Conservation (phyloP, 2,329 filamentous ascomycete genomes). For the Chaetomiaceae sp. region DNA sequence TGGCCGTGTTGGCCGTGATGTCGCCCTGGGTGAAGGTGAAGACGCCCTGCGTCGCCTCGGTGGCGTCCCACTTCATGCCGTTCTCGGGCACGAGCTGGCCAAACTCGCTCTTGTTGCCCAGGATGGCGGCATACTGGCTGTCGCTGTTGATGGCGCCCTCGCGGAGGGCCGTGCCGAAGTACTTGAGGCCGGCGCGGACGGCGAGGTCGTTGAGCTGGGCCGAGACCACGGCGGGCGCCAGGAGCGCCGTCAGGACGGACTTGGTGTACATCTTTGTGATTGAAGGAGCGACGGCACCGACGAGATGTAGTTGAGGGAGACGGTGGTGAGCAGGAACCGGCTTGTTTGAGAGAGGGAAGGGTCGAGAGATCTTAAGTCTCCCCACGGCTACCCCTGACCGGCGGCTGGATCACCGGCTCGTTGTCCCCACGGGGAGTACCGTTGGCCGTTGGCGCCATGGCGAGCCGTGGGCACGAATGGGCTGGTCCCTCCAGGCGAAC, state of each 20-base stretch:
- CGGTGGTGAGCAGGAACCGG: not conserved
- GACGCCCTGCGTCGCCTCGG: slow-evolving; percentile 46
- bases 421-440: slow-evolving; percentile 5
- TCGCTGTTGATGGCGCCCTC: slow-evolving; percentile 50
- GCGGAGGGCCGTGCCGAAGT: slow-evolving; percentile 63
- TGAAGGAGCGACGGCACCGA: not conserved
- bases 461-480: not conserved
- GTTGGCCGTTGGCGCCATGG: not conserved
- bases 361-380: not conserved
- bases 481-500: not conserved
- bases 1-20: slow-evolving; percentile 45
- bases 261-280: slow-evolving; percentile 22
- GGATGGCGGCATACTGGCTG: slow-evolving; percentile 49
- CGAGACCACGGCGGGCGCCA: slow-evolving; percentile 23
- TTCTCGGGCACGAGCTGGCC: slow-evolving; percentile 63
- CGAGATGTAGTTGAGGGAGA: not conserved
- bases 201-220: slow-evolving; percentile 49
- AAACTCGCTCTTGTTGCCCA: slow-evolving; percentile 54
- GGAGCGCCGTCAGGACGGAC: slow-evolving; percentile 22
- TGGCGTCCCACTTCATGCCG: slow-evolving; percentile 59
- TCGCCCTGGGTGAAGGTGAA: slow-evolving; percentile 40
- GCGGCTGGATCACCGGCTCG: not conserved
- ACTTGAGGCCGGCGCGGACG: slow-evolving; percentile 51
- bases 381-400: not conserved
- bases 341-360: not conserved